These are phyloP conservation scores for Astrothelium subdiscretum DNA, from an alignment of 495 filamentous ascomycete genomes.

Conservation along the genomic window DNA sequence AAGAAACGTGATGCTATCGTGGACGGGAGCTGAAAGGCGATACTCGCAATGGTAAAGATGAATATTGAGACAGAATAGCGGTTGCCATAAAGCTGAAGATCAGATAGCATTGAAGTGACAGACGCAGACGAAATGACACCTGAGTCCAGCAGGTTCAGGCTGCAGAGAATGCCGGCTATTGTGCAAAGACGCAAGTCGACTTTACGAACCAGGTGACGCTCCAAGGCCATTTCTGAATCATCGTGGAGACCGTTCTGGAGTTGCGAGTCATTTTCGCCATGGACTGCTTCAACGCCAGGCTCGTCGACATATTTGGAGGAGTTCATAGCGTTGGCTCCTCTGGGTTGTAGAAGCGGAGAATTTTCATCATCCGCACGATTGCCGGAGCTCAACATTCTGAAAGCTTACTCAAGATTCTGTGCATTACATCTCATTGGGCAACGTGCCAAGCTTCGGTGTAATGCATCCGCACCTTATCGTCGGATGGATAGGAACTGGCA, in stretches of 20 bases:
- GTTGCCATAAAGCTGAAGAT: conserved; percentile 53
- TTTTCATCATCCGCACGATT: neutral
- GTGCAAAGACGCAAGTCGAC: conserved; percentile 63
- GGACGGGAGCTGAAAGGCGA: conserved; percentile 63
- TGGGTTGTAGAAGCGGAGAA: neutral
- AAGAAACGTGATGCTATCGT: conserved; percentile 58
- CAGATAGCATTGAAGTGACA: conserved; percentile 59
- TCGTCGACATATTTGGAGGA: neutral
- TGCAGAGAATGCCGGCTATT: conserved; percentile 63
- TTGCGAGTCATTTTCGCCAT: neutral
- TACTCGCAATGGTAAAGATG: conserved; percentile 66
- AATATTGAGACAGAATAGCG: conserved; percentile 64
- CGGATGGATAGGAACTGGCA: too few species aligned
- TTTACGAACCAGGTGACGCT: conserved; percentile 44
- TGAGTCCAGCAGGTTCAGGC: conserved; percentile 60
- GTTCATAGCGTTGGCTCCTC: neutral
- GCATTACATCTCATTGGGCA: neutral
- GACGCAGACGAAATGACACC: conserved; percentile 69
- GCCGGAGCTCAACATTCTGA: neutral
- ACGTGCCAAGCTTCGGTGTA: too few species aligned
- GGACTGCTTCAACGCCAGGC: neutral
- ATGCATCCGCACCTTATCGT: too few species aligned
- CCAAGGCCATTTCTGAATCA: conserved; percentile 4
- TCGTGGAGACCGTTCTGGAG: neutral
- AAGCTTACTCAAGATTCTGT: neutral